Evolutionary conservation across 192 early-diverging fungal species (phyloP).

Genomic region (Coemansia aciculifera): DNA sequence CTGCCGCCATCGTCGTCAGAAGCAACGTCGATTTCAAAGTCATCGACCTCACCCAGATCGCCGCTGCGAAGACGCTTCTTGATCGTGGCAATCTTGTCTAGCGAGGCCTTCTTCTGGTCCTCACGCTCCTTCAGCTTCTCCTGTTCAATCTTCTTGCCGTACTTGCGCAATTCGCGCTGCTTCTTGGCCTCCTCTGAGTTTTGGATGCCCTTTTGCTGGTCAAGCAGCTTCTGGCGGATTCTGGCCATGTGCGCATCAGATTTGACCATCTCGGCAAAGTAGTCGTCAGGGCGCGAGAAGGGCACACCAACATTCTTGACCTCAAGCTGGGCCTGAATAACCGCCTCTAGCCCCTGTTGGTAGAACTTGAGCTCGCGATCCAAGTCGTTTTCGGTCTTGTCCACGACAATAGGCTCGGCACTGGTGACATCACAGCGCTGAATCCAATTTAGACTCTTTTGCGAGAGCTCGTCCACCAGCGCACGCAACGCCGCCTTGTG

Average conservation of each 20-base stretch:
- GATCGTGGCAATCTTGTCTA: conserved; percentile 89
- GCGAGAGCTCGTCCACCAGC: conserved; percentile 61
- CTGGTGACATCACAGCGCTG: conserved; percentile 69
- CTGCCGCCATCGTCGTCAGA: conserved; percentile 30
- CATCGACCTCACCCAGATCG: conserved; percentile 44
- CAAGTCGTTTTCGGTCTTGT: conserved; percentile 82
- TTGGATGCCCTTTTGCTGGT: conserved; percentile 78
- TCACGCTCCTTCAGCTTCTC: conserved; percentile 89
- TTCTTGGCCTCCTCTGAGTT: conserved; percentile 81
- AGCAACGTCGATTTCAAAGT: conserved; percentile 52
- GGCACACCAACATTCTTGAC: conserved; percentile 67
- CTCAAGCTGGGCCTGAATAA: conserved; percentile 62
- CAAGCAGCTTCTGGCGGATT: conserved; percentile 82
- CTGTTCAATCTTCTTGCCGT: conserved; percentile 94
- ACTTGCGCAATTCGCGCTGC: conserved; percentile 92
- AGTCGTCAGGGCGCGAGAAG: conserved; percentile 88
- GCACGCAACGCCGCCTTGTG: conserved; percentile 60
- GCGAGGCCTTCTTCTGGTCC: conserved; percentile 78
- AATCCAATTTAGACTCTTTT: conserved; percentile 68
- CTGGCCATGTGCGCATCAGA: conserved; percentile 91
- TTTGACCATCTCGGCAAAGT: conserved; percentile 99
- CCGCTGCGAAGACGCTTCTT: conserved; percentile 78
- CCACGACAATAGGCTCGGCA: conserved; percentile 51
- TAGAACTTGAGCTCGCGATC: conserved; percentile 94
- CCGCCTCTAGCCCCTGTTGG: conserved; percentile 85